phyloP scores from a whole-genome alignment of 192 early-diverging fungal genomes.

The Coemansia sp. region DNA sequence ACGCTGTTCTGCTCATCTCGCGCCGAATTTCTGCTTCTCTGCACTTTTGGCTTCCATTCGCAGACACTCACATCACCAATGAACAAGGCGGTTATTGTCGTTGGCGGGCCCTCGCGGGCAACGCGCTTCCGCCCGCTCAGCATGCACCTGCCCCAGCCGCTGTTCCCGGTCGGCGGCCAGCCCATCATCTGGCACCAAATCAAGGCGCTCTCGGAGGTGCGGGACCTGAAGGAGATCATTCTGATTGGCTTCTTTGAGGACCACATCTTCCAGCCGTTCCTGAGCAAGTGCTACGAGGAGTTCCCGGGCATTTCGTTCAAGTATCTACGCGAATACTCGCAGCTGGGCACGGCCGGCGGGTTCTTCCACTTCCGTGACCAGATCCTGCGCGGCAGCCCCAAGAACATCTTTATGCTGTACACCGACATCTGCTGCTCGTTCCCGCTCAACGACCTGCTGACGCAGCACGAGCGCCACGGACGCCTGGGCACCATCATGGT shows the following conservation, averaged over 20 bases:
- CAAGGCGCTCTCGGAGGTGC: slow-evolving; percentile 80
- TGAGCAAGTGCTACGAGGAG: slow-evolving; percentile 80
- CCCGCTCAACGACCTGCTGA: slow-evolving; percentile 83
- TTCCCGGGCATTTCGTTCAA: slow-evolving; percentile 84
- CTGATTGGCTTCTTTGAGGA: slow-evolving; percentile 98
- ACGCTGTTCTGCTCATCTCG: slow-evolving; percentile 3
- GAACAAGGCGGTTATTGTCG: slow-evolving; percentile 91
- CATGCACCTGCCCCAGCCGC: slow-evolving; percentile 93
- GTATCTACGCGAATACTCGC: slow-evolving; percentile 96
- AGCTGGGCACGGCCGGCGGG: slow-evolving; percentile 94
- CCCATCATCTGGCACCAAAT: slow-evolving; percentile 98
- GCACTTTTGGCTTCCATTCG: background rate
- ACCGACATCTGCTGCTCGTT: slow-evolving; percentile 95
- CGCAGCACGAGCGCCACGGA: slow-evolving; percentile 76
- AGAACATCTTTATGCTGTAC: slow-evolving; percentile 94
- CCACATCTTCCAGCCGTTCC: slow-evolving; percentile 82
- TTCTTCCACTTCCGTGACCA: slow-evolving; percentile 99
- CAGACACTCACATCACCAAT: slow-evolving; percentile 4
- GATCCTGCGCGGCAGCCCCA: slow-evolving; percentile 84
- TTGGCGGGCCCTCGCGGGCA: slow-evolving; percentile 95
- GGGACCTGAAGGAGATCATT: slow-evolving; percentile 88
- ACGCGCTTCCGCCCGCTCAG: slow-evolving; percentile 97
- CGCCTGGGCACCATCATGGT: slow-evolving; percentile 86
- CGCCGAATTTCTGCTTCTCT: background rate
- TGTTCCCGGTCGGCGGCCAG: slow-evolving; percentile 94